Conservation (phyloP, 2,329 filamentous ascomycete species). For the Botrytis fragariae region DNA sequence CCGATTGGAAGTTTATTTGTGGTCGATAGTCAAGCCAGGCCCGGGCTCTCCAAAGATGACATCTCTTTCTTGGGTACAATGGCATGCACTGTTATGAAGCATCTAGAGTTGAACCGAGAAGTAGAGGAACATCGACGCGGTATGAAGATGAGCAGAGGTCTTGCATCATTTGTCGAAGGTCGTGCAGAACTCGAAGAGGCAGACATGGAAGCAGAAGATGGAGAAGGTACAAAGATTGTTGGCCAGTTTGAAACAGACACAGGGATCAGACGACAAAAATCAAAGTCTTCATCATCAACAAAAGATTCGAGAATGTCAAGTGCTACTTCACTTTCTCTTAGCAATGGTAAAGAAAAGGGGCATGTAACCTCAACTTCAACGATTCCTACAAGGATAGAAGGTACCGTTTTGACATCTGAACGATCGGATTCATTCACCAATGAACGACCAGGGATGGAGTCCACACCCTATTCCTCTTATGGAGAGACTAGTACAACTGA, state of each 20-base stretch:
- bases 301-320: conserved; percentile 19
- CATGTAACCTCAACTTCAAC: conserved; percentile 27
- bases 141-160: conserved; percentile 53
- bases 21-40: conserved; percentile 53
- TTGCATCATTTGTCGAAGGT: conserved; percentile 55
- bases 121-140: conserved; percentile 53
- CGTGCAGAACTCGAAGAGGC: conserved; percentile 34
- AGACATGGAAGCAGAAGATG: conserved; percentile 33
- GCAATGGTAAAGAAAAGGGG: conserved; percentile 32
- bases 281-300: conserved; percentile 26
- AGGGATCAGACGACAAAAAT: conserved; percentile 24
- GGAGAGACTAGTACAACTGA: conserved; percentile 24
- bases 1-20: conserved; percentile 60
- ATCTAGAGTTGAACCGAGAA: conserved; percentile 57
- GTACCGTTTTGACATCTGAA: conserved; percentile 21
- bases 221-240: conserved; percentile 34
- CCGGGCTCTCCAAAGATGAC: conserved; percentile 50
- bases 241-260: conserved; percentile 35
- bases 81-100: conserved; percentile 56
- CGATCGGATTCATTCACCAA: not conserved
- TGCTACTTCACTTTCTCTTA: conserved; percentile 16
- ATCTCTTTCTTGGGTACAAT: conserved; percentile 57
- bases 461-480: conserved; percentile 25
- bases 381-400: conserved; percentile 27
- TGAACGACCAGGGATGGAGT: conserved; percentile 24